Conservation (phyloP, 495 filamentous ascomycete genomes). For the Annulohypoxylon nitens region DNA sequence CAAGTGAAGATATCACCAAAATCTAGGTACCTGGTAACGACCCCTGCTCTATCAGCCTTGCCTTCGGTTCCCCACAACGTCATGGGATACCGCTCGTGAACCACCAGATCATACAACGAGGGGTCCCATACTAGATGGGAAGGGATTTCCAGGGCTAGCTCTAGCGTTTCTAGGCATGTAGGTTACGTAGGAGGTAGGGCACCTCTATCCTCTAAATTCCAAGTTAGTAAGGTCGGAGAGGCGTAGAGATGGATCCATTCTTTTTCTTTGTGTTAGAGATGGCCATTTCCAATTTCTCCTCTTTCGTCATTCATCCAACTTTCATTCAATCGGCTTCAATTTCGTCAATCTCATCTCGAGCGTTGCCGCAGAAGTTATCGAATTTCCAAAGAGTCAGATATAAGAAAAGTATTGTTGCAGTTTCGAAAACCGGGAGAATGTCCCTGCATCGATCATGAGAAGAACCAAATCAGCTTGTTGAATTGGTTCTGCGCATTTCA, state of each 20-base stretch:
- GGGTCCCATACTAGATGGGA: constrained; percentile 28
- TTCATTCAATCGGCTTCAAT: constrained; percentile 21
- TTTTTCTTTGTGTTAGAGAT: constrained; percentile 33
- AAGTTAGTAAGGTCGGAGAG: neutral
- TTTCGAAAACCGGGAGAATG: neutral
- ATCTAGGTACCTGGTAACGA: constrained; percentile 17
- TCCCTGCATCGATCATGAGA: constrained; percentile 36
- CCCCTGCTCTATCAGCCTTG: constrained; percentile 34
- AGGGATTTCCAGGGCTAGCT: constrained; percentile 12
- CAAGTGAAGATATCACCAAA: constrained; percentile 4
- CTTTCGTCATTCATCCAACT: constrained; percentile 27
- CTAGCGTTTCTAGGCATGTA: constrained; percentile 14
- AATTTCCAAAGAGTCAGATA: neutral
- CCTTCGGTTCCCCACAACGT: constrained; percentile 31
- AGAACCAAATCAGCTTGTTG: constrained; percentile 9
- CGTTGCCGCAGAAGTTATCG: constrained; percentile 1
- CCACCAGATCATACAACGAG: constrained; percentile 39
- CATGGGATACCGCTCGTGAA: constrained; percentile 38
- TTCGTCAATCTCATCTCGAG: constrained; percentile 3
- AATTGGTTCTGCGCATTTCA: constrained; percentile 29
- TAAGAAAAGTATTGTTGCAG: constrained; percentile 7
- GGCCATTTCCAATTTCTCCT: constrained; percentile 25
- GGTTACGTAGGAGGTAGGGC: constrained; percentile 6
- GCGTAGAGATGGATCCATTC: constrained; percentile 24
- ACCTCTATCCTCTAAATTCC: neutral